Evolutionary conservation across 2,329 filamentous ascomycete species (phyloP).

Genomic region (Nannizziopsis barbatae): DNA sequence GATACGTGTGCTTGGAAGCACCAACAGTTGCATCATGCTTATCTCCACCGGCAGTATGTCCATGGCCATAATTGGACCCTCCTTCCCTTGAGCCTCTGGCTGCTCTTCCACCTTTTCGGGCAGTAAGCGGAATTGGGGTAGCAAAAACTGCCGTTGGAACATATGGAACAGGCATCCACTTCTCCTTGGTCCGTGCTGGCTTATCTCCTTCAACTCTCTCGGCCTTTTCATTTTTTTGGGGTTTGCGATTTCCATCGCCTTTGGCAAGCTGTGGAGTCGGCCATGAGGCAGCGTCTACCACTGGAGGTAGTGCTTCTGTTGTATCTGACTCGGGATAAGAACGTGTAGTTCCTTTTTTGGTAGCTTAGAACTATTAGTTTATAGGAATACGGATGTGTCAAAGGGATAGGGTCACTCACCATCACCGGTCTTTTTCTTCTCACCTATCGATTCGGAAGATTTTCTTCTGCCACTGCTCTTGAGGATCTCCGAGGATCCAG

Average conservation of each 20-base stretch:
- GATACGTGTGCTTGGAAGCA: conserved; percentile 21
- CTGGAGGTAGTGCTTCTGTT: conserved; percentile 45
- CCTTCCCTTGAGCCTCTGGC: conserved; percentile 45
- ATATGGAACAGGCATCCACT: conserved; percentile 75
- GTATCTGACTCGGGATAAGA: conserved; percentile 14
- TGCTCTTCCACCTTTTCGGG: conserved; percentile 45
- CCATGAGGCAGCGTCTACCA: conserved; percentile 71
- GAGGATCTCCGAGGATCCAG: conserved; percentile 30
- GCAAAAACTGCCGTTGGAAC: conserved; percentile 78
- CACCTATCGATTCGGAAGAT: conserved; percentile 19
- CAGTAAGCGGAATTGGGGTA: conserved; percentile 54
- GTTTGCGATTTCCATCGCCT: conserved; percentile 65
- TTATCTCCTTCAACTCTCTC: conserved; percentile 50
- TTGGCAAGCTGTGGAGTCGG: conserved; percentile 75
- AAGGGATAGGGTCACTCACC: conserved; percentile 17
- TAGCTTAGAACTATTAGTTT: conserved; percentile 13
- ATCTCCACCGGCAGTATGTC: conserved; percentile 23
- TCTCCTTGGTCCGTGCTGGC: conserved; percentile 56
- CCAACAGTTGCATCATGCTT: conserved; percentile 24
- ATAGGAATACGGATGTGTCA: neutral
- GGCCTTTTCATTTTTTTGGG: conserved; percentile 48
- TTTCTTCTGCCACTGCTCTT: conserved; percentile 35
- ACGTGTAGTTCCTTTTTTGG: conserved; percentile 17
- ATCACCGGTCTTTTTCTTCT: conserved; percentile 26
- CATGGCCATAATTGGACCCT: conserved; percentile 29